These are phyloP conservation scores for Cordyceps cateniannulata DNA, from an alignment of 2,329 filamentous ascomycete species.

Conservation along the genomic window DNA sequence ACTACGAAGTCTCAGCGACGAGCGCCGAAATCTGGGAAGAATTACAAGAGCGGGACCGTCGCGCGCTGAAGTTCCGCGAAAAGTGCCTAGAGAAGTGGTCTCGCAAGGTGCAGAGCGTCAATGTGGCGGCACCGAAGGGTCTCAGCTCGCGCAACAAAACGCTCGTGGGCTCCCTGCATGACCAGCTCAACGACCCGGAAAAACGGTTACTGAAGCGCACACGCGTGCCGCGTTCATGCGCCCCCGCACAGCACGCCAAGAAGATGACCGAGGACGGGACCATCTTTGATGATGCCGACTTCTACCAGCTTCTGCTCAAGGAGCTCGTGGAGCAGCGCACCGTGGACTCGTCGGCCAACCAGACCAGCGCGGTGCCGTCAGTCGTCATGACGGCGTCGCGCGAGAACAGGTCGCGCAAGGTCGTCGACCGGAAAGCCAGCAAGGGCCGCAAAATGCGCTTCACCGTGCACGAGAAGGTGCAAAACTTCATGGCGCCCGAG, in stretches of 20 bases:
- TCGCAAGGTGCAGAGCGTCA: slow-evolving; percentile 54
- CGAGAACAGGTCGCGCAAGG: slow-evolving; percentile 73
- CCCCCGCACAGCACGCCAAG: slow-evolving; percentile 58
- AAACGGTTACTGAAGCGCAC: slow-evolving; percentile 60
- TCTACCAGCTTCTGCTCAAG: slow-evolving; percentile 89
- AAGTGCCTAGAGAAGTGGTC: slow-evolving; percentile 87
- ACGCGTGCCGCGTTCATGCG: slow-evolving; percentile 67
- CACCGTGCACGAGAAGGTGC: slow-evolving; percentile 91
- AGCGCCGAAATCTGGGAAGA: slow-evolving; percentile 65
- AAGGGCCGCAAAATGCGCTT: slow-evolving; percentile 93
- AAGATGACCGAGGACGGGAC: slow-evolving; percentile 50
- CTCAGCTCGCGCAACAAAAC: slow-evolving; percentile 27
- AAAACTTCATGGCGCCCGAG: slow-evolving; percentile 96
- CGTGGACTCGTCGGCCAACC: slow-evolving; percentile 52
- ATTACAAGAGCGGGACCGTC: slow-evolving; percentile 59
- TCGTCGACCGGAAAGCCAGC: slow-evolving; percentile 87
- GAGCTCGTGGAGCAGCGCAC: slow-evolving; percentile 88
- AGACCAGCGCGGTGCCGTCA: slow-evolving; percentile 40
- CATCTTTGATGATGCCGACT: slow-evolving; percentile 90
- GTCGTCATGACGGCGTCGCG: slow-evolving; percentile 62
- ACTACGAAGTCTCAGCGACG: slow-evolving; percentile 47
- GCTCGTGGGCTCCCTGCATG: slow-evolving; percentile 61
- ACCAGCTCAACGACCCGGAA: slow-evolving; percentile 61
- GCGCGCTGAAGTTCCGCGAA: slow-evolving; percentile 55
- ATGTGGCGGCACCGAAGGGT: slow-evolving; percentile 21